phyloP scores from a whole-genome alignment of 805 yeast genomes.

The Wickerhamiella siamensis region DNA sequence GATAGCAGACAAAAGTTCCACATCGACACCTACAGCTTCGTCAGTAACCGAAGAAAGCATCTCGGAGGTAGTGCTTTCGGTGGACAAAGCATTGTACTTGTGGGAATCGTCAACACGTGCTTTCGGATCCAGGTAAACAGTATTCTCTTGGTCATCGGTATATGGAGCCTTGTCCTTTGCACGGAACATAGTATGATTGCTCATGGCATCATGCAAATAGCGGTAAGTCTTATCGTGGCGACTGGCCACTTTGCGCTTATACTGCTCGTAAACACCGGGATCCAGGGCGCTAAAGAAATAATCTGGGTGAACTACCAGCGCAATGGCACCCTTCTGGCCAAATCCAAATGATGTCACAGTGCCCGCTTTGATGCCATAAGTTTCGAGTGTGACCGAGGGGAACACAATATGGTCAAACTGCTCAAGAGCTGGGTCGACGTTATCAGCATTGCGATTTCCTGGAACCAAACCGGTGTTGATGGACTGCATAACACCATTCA shows the following conservation, averaged over 20 bases:
- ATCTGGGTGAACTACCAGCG: constrained; percentile 81
- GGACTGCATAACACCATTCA: constrained; percentile 94
- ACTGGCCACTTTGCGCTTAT: constrained; percentile 51
- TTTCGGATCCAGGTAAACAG: constrained; percentile 91
- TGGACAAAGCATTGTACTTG: neutral
- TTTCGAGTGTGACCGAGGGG: constrained; percentile 86
- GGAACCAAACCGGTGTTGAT: constrained; percentile 89
- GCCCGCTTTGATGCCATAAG: constrained; percentile 95
- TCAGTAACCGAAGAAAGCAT: constrained; percentile 8
- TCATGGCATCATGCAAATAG: constrained; percentile 89
- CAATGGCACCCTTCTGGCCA: constrained; percentile 99
- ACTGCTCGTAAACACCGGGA: constrained; percentile 53
- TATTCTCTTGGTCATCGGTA: constrained; percentile 70
- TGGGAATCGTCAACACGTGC: constrained; percentile 47
- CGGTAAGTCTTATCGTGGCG: constrained; percentile 86
- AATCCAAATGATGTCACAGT: constrained; percentile 96
- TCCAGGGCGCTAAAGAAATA: constrained; percentile 78
- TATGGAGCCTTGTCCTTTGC: constrained; percentile 93
- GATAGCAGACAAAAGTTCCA: constrained; percentile 70
- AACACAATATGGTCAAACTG: constrained; percentile 77
- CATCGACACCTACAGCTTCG: constrained; percentile 90
- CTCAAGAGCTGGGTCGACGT: constrained; percentile 71
- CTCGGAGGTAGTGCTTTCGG: neutral
- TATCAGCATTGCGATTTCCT: constrained; percentile 98
- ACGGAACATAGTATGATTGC: constrained; percentile 78